Conservation (phyloP, 2,329 filamentous ascomycete genomes). For the Penicillium sp. region DNA sequence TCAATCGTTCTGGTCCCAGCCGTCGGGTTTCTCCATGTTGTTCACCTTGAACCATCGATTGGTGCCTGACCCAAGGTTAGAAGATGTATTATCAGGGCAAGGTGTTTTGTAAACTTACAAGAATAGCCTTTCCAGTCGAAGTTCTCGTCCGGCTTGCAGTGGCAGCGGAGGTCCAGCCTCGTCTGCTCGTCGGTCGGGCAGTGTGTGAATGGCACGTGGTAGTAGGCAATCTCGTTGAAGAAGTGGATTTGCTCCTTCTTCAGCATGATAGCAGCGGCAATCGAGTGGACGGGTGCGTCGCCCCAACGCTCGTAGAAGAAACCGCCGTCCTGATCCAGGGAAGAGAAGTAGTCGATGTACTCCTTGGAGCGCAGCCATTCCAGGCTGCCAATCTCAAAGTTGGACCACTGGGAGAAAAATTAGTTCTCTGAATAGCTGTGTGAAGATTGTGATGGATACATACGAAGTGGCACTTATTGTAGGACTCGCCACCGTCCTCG, state of each 20-base stretch:
- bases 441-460: constrained; percentile 36
- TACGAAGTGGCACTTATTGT: constrained; percentile 98
- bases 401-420: constrained; percentile 72
- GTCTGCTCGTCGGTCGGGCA: constrained; percentile 89
- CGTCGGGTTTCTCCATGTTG: constrained; percentile 75
- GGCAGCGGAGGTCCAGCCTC: constrained; percentile 80
- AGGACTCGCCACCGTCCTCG: constrained; percentile 84
- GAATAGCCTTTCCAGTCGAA: constrained; percentile 99
- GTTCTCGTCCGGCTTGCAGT: constrained; percentile 93
- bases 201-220: constrained; percentile 96
- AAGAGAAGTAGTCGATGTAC: constrained; percentile 88
- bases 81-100: not conserved
- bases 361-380: constrained; percentile 87
- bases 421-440: constrained; percentile 3
- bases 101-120: constrained; percentile 60
- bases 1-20: constrained; percentile 70
- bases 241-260: constrained; percentile 95
- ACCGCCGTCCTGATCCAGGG: constrained; percentile 83
- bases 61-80: constrained; percentile 61
- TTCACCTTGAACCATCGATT: constrained; percentile 82
- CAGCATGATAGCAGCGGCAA: constrained; percentile 81
- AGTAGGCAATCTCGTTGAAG: constrained; percentile 98
- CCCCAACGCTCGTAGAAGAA: constrained; percentile 99
- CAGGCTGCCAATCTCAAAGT: constrained; percentile 94
- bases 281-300: constrained; percentile 97